phyloP scores from a whole-genome alignment of 495 filamentous ascomycete species.

The Neurospora sp. region DNA sequence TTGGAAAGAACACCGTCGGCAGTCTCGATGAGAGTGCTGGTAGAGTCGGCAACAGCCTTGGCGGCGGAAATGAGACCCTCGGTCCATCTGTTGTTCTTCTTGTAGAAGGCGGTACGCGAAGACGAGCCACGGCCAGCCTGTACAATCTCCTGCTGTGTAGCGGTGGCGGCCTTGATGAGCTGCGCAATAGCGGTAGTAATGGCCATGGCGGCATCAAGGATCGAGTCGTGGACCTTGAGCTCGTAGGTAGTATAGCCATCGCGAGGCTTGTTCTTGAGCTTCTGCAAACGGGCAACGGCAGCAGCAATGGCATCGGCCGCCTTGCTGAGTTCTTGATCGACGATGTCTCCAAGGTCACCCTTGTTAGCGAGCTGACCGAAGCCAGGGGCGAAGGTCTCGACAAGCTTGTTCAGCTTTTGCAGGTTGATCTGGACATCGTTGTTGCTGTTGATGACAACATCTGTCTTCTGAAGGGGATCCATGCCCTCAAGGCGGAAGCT shows the following conservation, averaged over 20 bases:
- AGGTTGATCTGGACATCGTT: constrained; percentile 86
- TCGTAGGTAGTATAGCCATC: constrained; percentile 96
- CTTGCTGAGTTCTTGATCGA: constrained; percentile 82
- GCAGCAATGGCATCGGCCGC: constrained; percentile 95
- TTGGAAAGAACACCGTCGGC: constrained; percentile 89
- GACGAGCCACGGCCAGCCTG: constrained; percentile 81
- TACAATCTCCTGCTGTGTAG: constrained; percentile 95
- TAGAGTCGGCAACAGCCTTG: constrained; percentile 85
- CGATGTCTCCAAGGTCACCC: constrained; percentile 86
- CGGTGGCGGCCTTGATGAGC: constrained; percentile 91
- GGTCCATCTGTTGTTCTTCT: constrained; percentile 96
- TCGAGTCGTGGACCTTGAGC: constrained; percentile 85
- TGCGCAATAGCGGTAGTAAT: constrained; percentile 95
- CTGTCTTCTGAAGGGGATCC: constrained; percentile 79
- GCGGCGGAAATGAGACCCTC: constrained; percentile 94
- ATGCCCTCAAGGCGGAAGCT: constrained; percentile 88
- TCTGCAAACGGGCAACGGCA: constrained; percentile 76
- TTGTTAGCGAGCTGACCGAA: constrained; percentile 67
- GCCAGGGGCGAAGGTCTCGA: constrained; percentile 81
- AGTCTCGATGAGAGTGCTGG: constrained; percentile 93
- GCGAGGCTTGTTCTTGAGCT: constrained; percentile 85
- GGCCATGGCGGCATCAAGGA: constrained; percentile 86
- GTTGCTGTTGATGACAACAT: constrained; percentile 93
- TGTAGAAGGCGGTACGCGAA: constrained; percentile 94
- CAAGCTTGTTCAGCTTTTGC: constrained; percentile 82